Conservation (phyloP, 768 basidiomycete species). For the Paxillus ammoniavirescens region DNA sequence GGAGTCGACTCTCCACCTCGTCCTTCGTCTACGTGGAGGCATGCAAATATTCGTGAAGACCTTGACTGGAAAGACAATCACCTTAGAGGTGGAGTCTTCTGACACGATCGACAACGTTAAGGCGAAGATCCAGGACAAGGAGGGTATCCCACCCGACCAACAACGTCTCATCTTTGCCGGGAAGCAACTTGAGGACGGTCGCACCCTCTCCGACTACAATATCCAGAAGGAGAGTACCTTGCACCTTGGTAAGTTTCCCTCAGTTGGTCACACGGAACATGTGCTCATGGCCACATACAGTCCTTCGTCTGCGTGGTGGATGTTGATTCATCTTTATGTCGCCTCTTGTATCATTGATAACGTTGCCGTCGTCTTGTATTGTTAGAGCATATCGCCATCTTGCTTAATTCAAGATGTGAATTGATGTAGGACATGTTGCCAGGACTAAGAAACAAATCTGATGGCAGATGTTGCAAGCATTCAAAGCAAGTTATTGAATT, state of each 20-base stretch:
- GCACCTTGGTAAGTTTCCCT: constrained; percentile 42
- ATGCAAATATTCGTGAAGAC: constrained; percentile 78
- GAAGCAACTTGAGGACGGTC: constrained; percentile 77
- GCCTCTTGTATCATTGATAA: neutral
- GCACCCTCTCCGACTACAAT: constrained; percentile 76
- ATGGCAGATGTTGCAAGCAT: too few species aligned
- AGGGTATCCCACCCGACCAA: constrained; percentile 77
- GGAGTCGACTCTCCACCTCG: constrained; percentile 75
- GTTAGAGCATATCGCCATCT: neutral
- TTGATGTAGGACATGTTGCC: too few species aligned
- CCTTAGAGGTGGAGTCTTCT: constrained; percentile 71
- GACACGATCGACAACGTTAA: constrained; percentile 80
- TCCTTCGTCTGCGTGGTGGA: constrained; percentile 82
- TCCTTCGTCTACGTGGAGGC: constrained; percentile 66
- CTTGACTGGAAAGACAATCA: constrained; percentile 76
- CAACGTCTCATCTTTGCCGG: constrained; percentile 80
- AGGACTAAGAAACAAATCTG: too few species aligned
- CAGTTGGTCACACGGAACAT: neutral
- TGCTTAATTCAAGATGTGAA: too few species aligned
- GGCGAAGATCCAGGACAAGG: constrained; percentile 78
- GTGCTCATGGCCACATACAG: constrained; percentile 25
- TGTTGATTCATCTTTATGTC: constrained; percentile 32
- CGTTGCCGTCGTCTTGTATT: neutral
- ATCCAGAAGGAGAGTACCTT: constrained; percentile 77
- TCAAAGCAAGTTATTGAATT: neutral